A percentile compares a stretch with the other conserved stretches of the same genome.
phyloP scores from a whole-genome alignment of 2,329 filamentous ascomycete species.

The Chaetomium sp. region DNA sequence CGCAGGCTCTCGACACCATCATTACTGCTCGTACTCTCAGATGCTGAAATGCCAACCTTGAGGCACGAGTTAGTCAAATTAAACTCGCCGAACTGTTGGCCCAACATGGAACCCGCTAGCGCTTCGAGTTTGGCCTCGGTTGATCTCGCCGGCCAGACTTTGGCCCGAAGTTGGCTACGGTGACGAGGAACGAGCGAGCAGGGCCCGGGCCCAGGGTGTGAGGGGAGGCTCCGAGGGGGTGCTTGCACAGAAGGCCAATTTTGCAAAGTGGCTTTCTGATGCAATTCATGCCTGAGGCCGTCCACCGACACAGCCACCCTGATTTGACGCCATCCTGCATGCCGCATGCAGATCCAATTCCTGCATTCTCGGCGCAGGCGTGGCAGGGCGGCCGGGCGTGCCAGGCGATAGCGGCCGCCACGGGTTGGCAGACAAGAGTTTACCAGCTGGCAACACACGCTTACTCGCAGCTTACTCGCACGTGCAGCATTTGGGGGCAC shows the following conservation, averaged over 20 bases:
- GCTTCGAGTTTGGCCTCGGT: not conserved
- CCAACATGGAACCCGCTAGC: not conserved
- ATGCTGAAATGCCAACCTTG: no score
- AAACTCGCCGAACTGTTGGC: not conserved
- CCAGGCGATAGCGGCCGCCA: slow-evolving; percentile 17
- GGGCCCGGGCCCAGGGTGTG: no score
- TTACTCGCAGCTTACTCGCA: no score
- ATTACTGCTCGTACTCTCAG: no score
- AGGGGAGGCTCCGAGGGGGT: not conserved
- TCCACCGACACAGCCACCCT: not conserved
- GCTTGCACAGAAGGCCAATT: not conserved
- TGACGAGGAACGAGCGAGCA: not conserved
- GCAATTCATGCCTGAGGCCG: not conserved
- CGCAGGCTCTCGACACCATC: no score
- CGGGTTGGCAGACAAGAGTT: not conserved
- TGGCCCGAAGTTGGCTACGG: not conserved
- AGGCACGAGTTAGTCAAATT: not conserved
- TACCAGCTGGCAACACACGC: slow-evolving; percentile 12
- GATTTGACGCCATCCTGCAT: no score
- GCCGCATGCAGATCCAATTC: no score
- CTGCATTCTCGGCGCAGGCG: no score
- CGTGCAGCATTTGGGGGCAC: no score
- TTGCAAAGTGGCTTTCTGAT: not conserved
- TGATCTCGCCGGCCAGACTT: not conserved
- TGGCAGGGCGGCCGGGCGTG: not conserved